phyloP scores from a whole-genome alignment of 2,329 filamentous ascomycete species.

The Dactylellina sp. region DNA sequence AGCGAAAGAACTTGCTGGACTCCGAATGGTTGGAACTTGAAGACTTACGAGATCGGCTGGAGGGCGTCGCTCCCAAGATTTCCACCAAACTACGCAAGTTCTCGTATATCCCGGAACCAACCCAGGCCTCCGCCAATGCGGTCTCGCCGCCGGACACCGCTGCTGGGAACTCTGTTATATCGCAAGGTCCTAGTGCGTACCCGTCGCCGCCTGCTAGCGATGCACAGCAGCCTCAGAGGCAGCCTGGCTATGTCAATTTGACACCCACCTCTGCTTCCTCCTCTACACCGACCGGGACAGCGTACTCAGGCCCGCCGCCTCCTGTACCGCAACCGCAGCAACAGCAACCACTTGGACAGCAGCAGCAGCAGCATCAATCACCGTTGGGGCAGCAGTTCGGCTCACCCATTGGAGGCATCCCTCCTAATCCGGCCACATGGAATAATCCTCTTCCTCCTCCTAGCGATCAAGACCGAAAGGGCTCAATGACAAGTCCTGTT shows the following conservation, averaged over 20 bases:
- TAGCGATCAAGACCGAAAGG: slow-evolving; percentile 29
- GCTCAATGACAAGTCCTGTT: slow-evolving; percentile 19
- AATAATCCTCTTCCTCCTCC: slow-evolving; percentile 28
- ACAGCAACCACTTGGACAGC: slow-evolving; percentile 4
- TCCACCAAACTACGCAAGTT: slow-evolving; percentile 55
- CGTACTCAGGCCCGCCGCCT: slow-evolving; percentile 14
- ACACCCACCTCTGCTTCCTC: slow-evolving; percentile 35
- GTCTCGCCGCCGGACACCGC: slow-evolving; percentile 41
- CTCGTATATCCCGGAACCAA: slow-evolving; percentile 21
- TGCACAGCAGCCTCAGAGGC: slow-evolving; percentile 26
- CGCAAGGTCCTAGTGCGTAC: slow-evolving; percentile 25
- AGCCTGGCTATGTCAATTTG: slow-evolving; percentile 24
- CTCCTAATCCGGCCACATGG: slow-evolving; percentile 32
- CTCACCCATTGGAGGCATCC: slow-evolving; percentile 26
- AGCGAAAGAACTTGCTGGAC: slow-evolving; percentile 48
- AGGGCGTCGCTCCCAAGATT: slow-evolving; percentile 52
- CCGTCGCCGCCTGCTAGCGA: slow-evolving; percentile 32
- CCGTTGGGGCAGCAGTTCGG: slow-evolving; percentile 12
- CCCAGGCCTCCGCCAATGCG: slow-evolving; percentile 14
- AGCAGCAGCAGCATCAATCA: slow-evolving; percentile 18
- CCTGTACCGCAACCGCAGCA: slow-evolving; percentile 16
- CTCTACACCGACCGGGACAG: slow-evolving; percentile 28
- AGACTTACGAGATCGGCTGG: slow-evolving; percentile 48
- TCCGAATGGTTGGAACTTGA: slow-evolving; percentile 50
- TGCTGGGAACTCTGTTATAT: slow-evolving; percentile 14